Conservation (phyloP, 495 filamentous ascomycete genomes). For the Daldinia loculata region DNA sequence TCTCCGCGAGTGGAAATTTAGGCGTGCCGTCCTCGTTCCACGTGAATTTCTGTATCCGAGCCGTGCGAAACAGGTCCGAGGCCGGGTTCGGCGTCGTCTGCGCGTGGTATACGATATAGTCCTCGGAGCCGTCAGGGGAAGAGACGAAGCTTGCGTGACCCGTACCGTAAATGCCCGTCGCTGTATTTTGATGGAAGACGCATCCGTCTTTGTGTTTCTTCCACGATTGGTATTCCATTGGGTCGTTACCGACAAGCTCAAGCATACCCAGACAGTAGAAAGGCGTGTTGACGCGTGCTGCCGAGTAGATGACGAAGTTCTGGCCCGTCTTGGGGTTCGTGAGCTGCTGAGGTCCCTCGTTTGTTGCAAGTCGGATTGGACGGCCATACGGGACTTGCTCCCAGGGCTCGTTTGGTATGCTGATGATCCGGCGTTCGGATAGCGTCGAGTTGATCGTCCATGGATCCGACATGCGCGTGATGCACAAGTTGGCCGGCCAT, state of each 20-base stretch:
- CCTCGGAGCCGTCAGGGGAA: slow-evolving; percentile 56
- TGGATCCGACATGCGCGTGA: slow-evolving; percentile 57
- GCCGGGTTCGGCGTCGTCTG: slow-evolving; percentile 42
- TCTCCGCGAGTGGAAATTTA: slow-evolving; percentile 44
- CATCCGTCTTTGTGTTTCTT: slow-evolving; percentile 54
- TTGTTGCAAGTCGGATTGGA: slow-evolving; percentile 53
- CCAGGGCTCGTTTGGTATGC: slow-evolving; percentile 55
- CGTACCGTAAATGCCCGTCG: slow-evolving; percentile 54
- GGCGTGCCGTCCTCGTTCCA: slow-evolving; percentile 46
- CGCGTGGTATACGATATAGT: slow-evolving; percentile 62
- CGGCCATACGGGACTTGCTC: slow-evolving; percentile 60
- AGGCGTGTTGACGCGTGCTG: slow-evolving; percentile 56
- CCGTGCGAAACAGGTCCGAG: slow-evolving; percentile 40
- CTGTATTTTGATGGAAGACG: slow-evolving; percentile 61
- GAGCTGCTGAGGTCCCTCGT: slow-evolving; percentile 61
- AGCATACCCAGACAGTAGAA: slow-evolving; percentile 55
- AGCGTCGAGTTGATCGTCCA: slow-evolving; percentile 56
- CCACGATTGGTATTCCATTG: slow-evolving; percentile 60
- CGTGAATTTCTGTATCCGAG: slow-evolving; percentile 42
- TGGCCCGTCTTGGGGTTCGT: slow-evolving; percentile 57
- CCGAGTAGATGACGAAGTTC: slow-evolving; percentile 58
- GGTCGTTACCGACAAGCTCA: slow-evolving; percentile 56
- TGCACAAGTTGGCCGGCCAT: slow-evolving; percentile 62
- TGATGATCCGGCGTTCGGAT: slow-evolving; percentile 54
- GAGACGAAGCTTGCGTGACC: slow-evolving; percentile 60